phyloP scores from a whole-genome alignment of 768 basidiomycete species.

The Boletus bicolor region DNA sequence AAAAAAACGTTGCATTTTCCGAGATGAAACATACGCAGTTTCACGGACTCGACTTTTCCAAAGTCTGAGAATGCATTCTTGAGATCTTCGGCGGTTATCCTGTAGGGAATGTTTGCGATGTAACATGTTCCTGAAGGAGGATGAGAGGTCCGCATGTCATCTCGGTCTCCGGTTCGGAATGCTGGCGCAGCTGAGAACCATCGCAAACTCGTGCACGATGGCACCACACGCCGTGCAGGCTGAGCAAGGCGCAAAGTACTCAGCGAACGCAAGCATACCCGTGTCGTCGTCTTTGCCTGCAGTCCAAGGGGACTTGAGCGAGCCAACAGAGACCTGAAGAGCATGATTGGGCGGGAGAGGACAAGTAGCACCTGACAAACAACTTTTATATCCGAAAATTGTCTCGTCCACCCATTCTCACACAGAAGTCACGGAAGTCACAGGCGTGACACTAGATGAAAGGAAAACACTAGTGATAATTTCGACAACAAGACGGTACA shows the following conservation, averaged over 20 bases:
- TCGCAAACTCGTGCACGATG: slow-evolving; percentile 9
- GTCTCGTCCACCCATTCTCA: slow-evolving; percentile 16
- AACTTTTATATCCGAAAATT: slow-evolving; percentile 13
- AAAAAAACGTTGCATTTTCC: neutral
- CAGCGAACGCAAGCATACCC: slow-evolving; percentile 14
- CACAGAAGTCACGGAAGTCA: slow-evolving; percentile 10
- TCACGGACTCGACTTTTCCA: slow-evolving; percentile 38
- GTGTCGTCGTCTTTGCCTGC: slow-evolving; percentile 7
- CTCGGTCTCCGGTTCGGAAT: slow-evolving; percentile 1
- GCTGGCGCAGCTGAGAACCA: slow-evolving; percentile 18
- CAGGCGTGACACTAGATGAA: slow-evolving; percentile 7
- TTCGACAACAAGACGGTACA: slow-evolving; percentile 8
- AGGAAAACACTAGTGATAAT: neutral
- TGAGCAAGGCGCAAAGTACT: slow-evolving; percentile 6
- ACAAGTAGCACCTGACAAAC: neutral
- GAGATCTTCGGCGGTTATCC: slow-evolving; percentile 39
- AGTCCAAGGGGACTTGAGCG: slow-evolving; percentile 11
- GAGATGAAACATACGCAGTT: slow-evolving; percentile 37
- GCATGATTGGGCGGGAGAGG: slow-evolving; percentile 12
- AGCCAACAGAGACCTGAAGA: slow-evolving; percentile 21
- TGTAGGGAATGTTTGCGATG: slow-evolving; percentile 55
- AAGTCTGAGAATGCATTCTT: slow-evolving; percentile 41
- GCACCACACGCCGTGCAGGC: neutral
- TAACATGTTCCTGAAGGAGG: slow-evolving; percentile 41
- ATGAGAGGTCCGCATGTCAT: neutral